Evolutionary conservation across 2,329 filamentous ascomycete species (phyloP).

Genomic region (Fusarium sp.): DNA sequence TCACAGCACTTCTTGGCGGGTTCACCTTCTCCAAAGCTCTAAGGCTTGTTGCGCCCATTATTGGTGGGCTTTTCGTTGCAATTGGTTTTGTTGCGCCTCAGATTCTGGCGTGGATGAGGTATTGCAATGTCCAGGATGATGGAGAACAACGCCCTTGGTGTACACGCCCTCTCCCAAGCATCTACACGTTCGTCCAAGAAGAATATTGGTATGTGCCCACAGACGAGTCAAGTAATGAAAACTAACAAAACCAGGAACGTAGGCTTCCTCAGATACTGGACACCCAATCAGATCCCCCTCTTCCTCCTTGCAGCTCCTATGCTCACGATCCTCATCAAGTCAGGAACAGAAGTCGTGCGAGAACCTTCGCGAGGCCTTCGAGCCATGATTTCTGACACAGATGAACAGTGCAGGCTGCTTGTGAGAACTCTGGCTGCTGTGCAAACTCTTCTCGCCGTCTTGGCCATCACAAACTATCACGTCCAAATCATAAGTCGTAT

Average conservation of each 20-base stretch:
- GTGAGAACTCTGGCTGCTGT: constrained; percentile 71
- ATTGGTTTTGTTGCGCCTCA: constrained; percentile 78
- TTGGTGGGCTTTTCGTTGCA: constrained; percentile 75
- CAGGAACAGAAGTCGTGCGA: constrained; percentile 58
- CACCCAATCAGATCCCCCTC: constrained; percentile 81
- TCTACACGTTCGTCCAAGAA: constrained; percentile 89
- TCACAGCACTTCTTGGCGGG: constrained; percentile 37
- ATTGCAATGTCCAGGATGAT: constrained; percentile 58
- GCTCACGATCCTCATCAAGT: constrained; percentile 69
- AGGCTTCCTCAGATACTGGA: constrained; percentile 93
- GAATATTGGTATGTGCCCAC: constrained; percentile 79
- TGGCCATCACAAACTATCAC: constrained; percentile 85
- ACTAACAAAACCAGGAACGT: constrained; percentile 71
- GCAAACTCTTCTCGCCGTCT: constrained; percentile 75
- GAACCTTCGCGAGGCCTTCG: constrained; percentile 26
- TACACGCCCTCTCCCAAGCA: constrained; percentile 75
- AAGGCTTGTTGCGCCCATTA: constrained; percentile 65
- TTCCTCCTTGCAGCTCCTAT: constrained; percentile 87
- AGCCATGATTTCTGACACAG: neutral
- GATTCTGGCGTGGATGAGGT: constrained; percentile 75
- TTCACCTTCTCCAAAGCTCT: constrained; percentile 54
- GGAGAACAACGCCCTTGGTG: constrained; percentile 76
- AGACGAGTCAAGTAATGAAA: neutral
- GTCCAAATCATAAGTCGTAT: constrained; percentile 94
- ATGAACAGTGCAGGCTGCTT: constrained; percentile 43